phyloP scores from a whole-genome alignment of 2,329 filamentous ascomycete species.

The Neonectria coccinea region DNA sequence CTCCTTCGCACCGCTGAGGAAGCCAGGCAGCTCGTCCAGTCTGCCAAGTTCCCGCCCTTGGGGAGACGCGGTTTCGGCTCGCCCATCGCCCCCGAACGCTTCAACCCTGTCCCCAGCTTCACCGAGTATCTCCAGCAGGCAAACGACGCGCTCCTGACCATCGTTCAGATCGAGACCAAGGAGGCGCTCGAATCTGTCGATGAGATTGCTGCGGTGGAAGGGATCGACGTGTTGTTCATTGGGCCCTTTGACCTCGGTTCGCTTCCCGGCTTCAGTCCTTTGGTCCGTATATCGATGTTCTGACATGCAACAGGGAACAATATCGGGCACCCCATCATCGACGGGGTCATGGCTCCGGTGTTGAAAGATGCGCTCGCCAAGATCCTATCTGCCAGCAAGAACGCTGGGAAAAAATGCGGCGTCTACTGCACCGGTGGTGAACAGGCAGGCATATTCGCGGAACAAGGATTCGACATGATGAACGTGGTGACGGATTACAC shows the following conservation, averaged over 20 bases:
- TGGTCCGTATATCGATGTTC: not conserved
- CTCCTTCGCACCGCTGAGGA: constrained; percentile 58
- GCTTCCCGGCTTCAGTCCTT: not conserved
- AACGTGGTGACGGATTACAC: constrained; percentile 68
- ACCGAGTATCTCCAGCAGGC: constrained; percentile 63
- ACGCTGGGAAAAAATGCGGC: constrained; percentile 74
- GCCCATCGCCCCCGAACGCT: constrained; percentile 58
- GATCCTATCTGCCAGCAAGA: constrained; percentile 67
- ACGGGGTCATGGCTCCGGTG: constrained; percentile 68
- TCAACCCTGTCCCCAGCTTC: constrained; percentile 57
- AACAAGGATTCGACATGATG: constrained; percentile 72
- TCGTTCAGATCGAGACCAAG: constrained; percentile 76
- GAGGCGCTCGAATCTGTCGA: constrained; percentile 71
- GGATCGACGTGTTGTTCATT: constrained; percentile 73
- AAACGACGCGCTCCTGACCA: constrained; percentile 67
- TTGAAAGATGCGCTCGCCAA: constrained; percentile 70
- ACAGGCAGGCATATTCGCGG: constrained; percentile 65
- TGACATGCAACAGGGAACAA: constrained; percentile 60
- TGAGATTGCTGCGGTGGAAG: constrained; percentile 69
- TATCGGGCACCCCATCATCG: constrained; percentile 71
- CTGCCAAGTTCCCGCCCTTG: constrained; percentile 63
- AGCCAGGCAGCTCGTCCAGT: constrained; percentile 58
- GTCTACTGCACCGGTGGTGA: constrained; percentile 69
- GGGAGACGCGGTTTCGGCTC: constrained; percentile 64
- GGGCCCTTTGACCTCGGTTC: constrained; percentile 73